phyloP scores from a whole-genome alignment of 2,329 filamentous ascomycete species.

The Pseudogymnoascus sp. region DNA sequence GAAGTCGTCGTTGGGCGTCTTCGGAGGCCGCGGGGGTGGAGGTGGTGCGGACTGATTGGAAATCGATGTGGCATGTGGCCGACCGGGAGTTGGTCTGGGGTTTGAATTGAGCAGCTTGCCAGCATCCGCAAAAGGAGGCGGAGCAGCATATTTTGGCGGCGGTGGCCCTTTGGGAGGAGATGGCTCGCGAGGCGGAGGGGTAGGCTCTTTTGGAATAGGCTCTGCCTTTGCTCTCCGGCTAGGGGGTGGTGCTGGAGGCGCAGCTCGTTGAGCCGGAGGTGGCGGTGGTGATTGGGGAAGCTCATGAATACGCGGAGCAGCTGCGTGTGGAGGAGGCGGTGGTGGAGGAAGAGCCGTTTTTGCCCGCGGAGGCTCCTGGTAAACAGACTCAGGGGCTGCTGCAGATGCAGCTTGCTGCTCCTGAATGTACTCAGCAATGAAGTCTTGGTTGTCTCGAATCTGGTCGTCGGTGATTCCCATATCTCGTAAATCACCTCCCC shows the following conservation, averaged over 20 bases:
- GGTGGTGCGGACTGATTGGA: conserved; percentile 48
- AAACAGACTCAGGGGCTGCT: conserved; percentile 30
- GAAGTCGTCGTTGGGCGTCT: conserved; percentile 62
- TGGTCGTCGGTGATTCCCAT: conserved; percentile 59
- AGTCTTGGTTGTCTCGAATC: conserved; percentile 59
- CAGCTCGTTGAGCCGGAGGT: conserved; percentile 27
- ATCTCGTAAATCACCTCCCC: conserved; percentile 52
- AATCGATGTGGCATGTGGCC: conserved; percentile 41
- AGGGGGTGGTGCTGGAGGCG: conserved; percentile 45
- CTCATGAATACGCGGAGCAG: conserved; percentile 27
- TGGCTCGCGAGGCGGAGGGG: conserved; percentile 57
- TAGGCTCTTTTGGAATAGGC: conserved; percentile 34
- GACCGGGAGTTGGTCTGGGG: conserved; percentile 30
- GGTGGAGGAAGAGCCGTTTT: conserved; percentile 46
- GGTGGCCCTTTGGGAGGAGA: conserved; percentile 53
- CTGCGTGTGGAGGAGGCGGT: conserved; percentile 42
- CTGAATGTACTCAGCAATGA: conserved; percentile 56
- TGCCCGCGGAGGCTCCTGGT: conserved; percentile 35
- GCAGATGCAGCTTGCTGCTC: conserved; percentile 39
- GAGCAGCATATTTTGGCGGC: conserved; percentile 67
- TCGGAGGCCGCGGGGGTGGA: conserved; percentile 59
- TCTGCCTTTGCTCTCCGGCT: conserved; percentile 51
- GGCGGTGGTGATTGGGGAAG: conserved; percentile 22
- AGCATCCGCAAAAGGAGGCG: conserved; percentile 81
- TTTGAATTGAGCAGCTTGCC: conserved; percentile 61